Conservation (phyloP, 129 eudicot genomes). For the Tanacetum coccineum region DNA sequence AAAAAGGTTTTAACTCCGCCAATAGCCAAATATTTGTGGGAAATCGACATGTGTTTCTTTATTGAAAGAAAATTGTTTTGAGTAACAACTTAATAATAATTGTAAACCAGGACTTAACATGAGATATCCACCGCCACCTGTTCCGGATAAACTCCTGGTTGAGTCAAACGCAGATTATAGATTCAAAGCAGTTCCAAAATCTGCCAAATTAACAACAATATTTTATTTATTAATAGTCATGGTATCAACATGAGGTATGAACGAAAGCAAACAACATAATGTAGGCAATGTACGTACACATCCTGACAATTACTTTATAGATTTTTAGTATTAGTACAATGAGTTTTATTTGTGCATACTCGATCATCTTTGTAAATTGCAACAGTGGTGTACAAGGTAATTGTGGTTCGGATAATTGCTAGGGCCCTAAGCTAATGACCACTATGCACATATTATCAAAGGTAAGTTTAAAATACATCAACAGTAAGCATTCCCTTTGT, state of each 20-base stretch:
- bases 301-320: not conserved
- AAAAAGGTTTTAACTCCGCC: not conserved
- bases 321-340: not conserved
- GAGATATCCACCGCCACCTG: slow-evolving; percentile 3
- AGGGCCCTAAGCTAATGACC: not conserved
- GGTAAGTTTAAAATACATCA: not conserved
- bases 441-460: not conserved
- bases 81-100: slow-evolving; percentile 12
- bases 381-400: no score
- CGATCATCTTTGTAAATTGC: no score
- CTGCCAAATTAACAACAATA: slow-evolving; percentile 15
- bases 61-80: slow-evolving; percentile 9
- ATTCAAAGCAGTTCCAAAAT: slow-evolving; percentile 24
- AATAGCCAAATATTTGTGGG: slow-evolving; percentile 16
- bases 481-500: not conserved
- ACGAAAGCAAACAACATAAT: not conserved
- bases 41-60: slow-evolving; percentile 30
- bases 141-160: not conserved
- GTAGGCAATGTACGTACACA: not conserved
- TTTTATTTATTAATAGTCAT: not conserved
- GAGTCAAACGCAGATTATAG: slow-evolving; percentile 3
- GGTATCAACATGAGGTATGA: slow-evolving; percentile 5
- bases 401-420: no score
- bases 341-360: not conserved
- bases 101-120: slow-evolving; percentile 17